Percentiles rank a stretch among this genome's conserved stretches.
Evolutionary conservation across 2,329 filamentous ascomycete species (phyloP).

Genomic region (Aureobasidium leucospermi): DNA sequence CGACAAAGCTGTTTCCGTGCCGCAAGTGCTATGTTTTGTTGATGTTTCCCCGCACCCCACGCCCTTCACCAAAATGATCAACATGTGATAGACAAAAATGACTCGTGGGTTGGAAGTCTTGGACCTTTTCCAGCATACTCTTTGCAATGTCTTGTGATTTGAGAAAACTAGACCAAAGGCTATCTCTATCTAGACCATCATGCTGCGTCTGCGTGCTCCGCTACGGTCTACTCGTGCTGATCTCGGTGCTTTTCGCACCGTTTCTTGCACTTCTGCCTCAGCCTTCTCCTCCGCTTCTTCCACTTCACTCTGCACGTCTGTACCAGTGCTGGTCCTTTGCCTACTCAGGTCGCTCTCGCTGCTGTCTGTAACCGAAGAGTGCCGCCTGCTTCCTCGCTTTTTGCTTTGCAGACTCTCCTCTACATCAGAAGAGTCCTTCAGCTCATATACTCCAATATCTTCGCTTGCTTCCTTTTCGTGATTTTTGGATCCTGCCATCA

Average conservation of each 20-base stretch:
- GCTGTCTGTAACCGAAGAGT: constrained; percentile 10
- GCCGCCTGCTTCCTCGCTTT: constrained; percentile 11
- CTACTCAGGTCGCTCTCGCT: neutral
- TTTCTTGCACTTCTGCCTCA: constrained; percentile 19
- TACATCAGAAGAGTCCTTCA: constrained; percentile 25
- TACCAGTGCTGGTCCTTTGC: constrained; percentile 1
- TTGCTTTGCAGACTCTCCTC: neutral
- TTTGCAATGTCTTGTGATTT: neutral
- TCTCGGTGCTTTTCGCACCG: constrained; percentile 22
- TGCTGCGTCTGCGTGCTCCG: constrained; percentile 24
- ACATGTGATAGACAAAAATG: neutral
- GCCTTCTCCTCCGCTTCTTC: neutral
- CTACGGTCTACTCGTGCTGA: constrained; percentile 24
- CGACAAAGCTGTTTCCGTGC: neutral
- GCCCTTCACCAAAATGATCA: neutral
- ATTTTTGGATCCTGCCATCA: constrained; percentile 13
- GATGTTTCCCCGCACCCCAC: neutral
- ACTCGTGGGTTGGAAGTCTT: neutral
- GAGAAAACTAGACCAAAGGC: no score
- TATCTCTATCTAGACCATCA: constrained; percentile 21
- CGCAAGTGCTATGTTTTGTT: neutral
- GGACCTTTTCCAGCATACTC: neutral
- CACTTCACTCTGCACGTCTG: neutral
- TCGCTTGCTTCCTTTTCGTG: constrained; percentile 12
- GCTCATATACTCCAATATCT: constrained; percentile 28